Percentiles rank a stretch among this genome's conserved stretches.
Conservation (phyloP, 75 land plant genomes). For the Isoetes taiwanensis region DNA sequence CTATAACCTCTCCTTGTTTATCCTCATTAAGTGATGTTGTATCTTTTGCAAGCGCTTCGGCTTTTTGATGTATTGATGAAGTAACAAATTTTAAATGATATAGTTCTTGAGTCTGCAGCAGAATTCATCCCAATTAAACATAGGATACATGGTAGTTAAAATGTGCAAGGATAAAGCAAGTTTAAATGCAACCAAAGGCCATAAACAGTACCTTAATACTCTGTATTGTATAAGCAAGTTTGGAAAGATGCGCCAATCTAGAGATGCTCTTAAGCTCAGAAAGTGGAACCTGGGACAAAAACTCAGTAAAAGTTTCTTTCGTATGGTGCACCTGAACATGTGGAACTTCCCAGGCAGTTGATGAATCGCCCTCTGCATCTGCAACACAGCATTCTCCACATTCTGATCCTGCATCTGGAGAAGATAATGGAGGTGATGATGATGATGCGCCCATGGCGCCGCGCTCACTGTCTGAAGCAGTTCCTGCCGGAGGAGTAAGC, state of each 20-base stretch:
- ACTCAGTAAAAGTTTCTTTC: constrained; percentile 48
- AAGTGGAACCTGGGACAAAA: constrained; percentile 44
- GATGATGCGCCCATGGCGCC: background rate
- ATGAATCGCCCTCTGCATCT: constrained; percentile 6
- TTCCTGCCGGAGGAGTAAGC: constrained; percentile 1
- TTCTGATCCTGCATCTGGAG: constrained; percentile 9
- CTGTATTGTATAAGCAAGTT: constrained; percentile 49
- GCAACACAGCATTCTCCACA: constrained; percentile 7
- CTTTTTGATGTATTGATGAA: constrained; percentile 50
- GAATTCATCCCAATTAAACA: too few relatives aligned
- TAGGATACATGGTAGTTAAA: background rate
- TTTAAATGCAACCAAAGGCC: background rate
- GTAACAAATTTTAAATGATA: constrained; percentile 42
- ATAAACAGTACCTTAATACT: constrained; percentile 41
- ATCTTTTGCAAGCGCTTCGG: constrained; percentile 15
- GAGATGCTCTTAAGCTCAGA: constrained; percentile 47
- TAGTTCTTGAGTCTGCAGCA: constrained; percentile 35
- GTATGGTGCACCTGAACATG: constrained; percentile 25
- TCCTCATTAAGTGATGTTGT: too few relatives aligned
- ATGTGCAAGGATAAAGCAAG: background rate
- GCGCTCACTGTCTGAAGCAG: background rate
- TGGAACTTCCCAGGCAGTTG: constrained; percentile 13
- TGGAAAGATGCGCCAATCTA: constrained; percentile 45
- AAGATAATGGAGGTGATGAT: constrained; percentile 1
- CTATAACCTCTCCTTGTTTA: too few relatives aligned